Evolutionary conservation across 495 filamentous ascomycete genomes (phyloP).

Genomic region (Aspergillus biplanus): DNA sequence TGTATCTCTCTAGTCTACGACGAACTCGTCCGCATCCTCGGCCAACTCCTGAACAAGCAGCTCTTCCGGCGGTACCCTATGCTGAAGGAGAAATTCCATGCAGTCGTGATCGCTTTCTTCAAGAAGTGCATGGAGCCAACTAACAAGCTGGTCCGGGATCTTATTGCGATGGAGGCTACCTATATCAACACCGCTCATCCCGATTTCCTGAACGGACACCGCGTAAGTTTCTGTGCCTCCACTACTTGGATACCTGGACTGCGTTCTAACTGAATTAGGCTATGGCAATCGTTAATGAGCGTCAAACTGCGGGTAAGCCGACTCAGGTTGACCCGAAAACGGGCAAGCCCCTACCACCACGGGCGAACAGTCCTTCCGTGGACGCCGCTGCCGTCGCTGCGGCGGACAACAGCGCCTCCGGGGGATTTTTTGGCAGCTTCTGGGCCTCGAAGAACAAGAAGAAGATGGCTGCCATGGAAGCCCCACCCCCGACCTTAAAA

Average conservation of each 20-base stretch:
- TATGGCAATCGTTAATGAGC: slow-evolving; percentile 97
- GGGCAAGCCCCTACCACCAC: slow-evolving; percentile 84
- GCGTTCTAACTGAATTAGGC: slow-evolving; percentile 54
- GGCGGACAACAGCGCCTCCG: slow-evolving; percentile 62
- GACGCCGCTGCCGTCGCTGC: slow-evolving; percentile 53
- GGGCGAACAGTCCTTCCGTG: slow-evolving; percentile 69
- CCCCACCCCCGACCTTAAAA: slow-evolving; percentile 90
- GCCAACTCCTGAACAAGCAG: slow-evolving; percentile 84
- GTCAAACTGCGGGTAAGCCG: slow-evolving; percentile 76
- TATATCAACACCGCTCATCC: slow-evolving; percentile 99
- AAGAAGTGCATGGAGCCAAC: slow-evolving; percentile 97
- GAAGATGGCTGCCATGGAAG: slow-evolving; percentile 99
- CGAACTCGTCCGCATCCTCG: slow-evolving; percentile 93
- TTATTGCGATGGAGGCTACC: slow-evolving; percentile 93
- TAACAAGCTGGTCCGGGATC: slow-evolving; percentile 92
- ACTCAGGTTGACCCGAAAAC: slow-evolving; percentile 99
- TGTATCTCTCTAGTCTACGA: slow-evolving; percentile 97
- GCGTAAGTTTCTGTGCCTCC: slow-evolving; percentile 50
- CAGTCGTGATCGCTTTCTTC: slow-evolving; percentile 93
- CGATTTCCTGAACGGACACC: slow-evolving; percentile 95
- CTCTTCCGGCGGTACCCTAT: slow-evolving; percentile 89
- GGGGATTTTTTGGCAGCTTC: slow-evolving; percentile 96
- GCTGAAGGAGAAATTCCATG: slow-evolving; percentile 96
- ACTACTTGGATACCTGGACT: slow-evolving; percentile 1
- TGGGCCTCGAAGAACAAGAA: slow-evolving; percentile 99